Evolutionary conservation across 352 stramenopile genomes (phyloP).

Genomic region (Pythium aphanidermatum): DNA sequence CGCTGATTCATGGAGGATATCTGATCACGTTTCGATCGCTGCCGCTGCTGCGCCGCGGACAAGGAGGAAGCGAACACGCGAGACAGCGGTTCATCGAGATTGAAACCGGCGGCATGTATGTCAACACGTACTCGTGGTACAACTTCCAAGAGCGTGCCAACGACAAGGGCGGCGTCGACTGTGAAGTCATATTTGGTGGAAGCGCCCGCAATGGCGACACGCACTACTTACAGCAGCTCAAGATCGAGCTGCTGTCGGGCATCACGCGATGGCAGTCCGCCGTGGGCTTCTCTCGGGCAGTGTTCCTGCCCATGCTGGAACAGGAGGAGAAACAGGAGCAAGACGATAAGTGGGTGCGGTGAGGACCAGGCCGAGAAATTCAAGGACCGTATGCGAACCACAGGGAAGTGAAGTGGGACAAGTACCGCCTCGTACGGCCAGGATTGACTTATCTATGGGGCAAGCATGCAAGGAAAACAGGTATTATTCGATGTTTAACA

Average conservation of each 20-base stretch:
- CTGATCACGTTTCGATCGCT: constrained; percentile 68
- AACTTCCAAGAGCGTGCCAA: constrained; percentile 45
- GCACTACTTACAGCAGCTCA: constrained; percentile 56
- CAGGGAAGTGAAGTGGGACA: too few relatives aligned
- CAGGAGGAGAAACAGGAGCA: too few relatives aligned
- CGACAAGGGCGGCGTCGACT: constrained; percentile 22
- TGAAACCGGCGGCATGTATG: constrained; percentile 42
- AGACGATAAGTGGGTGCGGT: too few relatives aligned
- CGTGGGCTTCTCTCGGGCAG: constrained; percentile 24
- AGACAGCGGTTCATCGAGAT: constrained; percentile 34
- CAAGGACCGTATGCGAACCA: too few relatives aligned
- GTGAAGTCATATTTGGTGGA: constrained; percentile 63
- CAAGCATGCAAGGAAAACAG: too few relatives aligned
- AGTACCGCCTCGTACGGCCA: too few relatives aligned
- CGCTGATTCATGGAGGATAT: constrained; percentile 51
- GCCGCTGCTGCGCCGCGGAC: constrained; percentile 25
- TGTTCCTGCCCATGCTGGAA: neutral
- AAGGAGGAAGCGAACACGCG: constrained; percentile 12
- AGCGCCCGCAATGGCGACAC: constrained; percentile 39
- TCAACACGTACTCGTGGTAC: constrained; percentile 71
- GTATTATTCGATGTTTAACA: too few relatives aligned
- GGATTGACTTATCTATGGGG: too few relatives aligned
- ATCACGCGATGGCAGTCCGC: constrained; percentile 66
- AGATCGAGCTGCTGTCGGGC: constrained; percentile 54
- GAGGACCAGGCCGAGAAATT: too few relatives aligned